Base-by-base conservation (phyloP, 2,329 filamentous ascomycete genomes). In the Hyphodiscus sp. region DNA sequence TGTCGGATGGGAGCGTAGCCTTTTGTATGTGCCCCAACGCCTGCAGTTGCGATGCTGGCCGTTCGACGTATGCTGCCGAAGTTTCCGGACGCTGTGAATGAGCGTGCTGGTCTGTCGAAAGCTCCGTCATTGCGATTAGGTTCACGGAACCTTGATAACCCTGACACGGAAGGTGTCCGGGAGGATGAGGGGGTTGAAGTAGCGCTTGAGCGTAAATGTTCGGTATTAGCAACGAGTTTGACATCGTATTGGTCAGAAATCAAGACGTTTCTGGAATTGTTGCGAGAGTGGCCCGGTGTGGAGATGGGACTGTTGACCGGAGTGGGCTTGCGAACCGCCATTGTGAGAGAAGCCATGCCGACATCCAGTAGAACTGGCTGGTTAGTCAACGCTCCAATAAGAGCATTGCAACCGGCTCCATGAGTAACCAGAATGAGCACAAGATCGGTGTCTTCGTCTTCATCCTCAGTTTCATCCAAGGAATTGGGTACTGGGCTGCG, bases 331-430 rank as follows among this genome's bases (percentile, higher is more conserved):
- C 84, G 79, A 16, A 85, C 78, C 4, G 92, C 92, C 84, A 96
- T 87, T 1, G 92, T 96, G 47, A 99, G 76, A 2, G 91, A 96
- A 0, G 92, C 89, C 72, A 95, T 88, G 26, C 86, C 86, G 16
- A 97, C 87, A 66, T 97, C 91, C 65, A 95, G 82, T 15, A 99
- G 77, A 0, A 95, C 91, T 0, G 94, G 92, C 65, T 96, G 88
- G 56, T 92, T 88, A 0, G 91, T 95, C 59, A 99, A 81, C 23
- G 91, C 91, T 13, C 92, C 91, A 58, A 99, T 91, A 45, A 99
- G 73, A 2, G 94, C 94, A 72, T 99, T 99, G 71, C 92, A 96
- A 41, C 94, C 94, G 15, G 94, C 94, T 20, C 92, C 92, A 67
- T 99, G 94, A 0, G 94, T 96, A 20, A 99, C 87, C 8, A 99